Percentiles rank a stretch among this genome's conserved stretches.
Evolutionary conservation across 257 asterid genomes (phyloP).

Genomic region (Leonotis leonurus): DNA sequence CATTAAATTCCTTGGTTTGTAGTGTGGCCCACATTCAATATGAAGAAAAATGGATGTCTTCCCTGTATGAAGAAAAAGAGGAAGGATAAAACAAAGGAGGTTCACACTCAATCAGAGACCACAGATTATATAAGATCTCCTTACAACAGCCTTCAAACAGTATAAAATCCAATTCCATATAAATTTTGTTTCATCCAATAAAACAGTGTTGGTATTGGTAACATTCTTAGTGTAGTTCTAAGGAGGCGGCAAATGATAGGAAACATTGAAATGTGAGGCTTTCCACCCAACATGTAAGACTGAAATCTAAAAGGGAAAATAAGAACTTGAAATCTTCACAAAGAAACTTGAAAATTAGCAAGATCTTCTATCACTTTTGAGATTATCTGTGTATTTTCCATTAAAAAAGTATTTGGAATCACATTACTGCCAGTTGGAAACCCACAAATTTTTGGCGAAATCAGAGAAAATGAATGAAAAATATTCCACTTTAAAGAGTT

Average conservation of each 20-base stretch:
- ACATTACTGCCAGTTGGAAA: neutral
- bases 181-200: no score
- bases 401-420: neutral
- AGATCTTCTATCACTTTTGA: no score
- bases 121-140: neutral
- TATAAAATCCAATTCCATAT: no score
- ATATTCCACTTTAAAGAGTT: neutral
- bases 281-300: neutral
- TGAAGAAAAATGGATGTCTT: neutral
- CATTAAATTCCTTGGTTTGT: neutral
- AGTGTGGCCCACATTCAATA: neutral
- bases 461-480: neutral
- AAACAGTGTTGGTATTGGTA: no score
- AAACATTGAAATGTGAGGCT: neutral
- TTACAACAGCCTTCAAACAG: no score
- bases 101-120: neutral
- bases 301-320: neutral
- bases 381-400: no score
- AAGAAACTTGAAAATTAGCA: neutral
- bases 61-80: neutral
- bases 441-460: neutral
- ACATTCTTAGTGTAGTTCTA: no score
- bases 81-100: neutral
- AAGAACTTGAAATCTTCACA: neutral
- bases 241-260: no score